Evolutionary conservation across 2,329 filamentous ascomycete species (phyloP).

Genomic region (Diplodia sapinea): DNA sequence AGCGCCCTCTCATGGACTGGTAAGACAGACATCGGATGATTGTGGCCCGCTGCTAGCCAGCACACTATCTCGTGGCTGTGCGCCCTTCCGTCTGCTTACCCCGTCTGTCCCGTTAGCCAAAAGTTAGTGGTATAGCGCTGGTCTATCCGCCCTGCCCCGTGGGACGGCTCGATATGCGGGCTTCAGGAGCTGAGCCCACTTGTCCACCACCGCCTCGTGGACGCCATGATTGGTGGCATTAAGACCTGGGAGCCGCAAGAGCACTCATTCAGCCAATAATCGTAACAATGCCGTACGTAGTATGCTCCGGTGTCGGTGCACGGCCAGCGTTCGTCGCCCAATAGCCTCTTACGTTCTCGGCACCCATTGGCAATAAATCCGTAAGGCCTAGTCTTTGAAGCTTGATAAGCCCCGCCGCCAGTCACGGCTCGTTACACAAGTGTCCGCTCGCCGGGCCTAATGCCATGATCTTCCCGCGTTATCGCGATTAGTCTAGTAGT

Average conservation of each 20-base stretch:
- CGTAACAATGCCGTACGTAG: neutral
- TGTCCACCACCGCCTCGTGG: neutral
- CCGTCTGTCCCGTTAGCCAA: neutral
- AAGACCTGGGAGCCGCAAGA: neutral
- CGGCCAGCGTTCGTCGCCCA: neutral
- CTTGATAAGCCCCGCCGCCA: slow-evolving; percentile 8
- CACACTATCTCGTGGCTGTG: slow-evolving; percentile 13
- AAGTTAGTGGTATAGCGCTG: neutral
- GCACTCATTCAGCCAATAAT: neutral
- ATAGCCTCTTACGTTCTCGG: neutral
- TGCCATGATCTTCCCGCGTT: slow-evolving; percentile 16
- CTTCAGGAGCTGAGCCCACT: slow-evolving; percentile 2
- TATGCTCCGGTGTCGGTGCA: neutral
- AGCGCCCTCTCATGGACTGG: slow-evolving; percentile 6
- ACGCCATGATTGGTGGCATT: neutral
- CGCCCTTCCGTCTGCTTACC: slow-evolving; percentile 11
- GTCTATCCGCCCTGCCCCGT: slow-evolving; percentile 1
- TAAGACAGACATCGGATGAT: slow-evolving; percentile 16
- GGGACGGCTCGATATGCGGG: neutral
- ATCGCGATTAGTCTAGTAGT: slow-evolving; percentile 13
- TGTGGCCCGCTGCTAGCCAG: slow-evolving; percentile 10
- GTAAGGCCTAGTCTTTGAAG: neutral
- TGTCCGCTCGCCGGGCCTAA: slow-evolving; percentile 14
- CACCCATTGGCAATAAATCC: neutral
- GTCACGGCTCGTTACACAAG: slow-evolving; percentile 2